These are phyloP conservation scores for Neocallimastix lanati DNA, from an alignment of 192 early-diverging fungal species.

Conservation along the genomic window DNA sequence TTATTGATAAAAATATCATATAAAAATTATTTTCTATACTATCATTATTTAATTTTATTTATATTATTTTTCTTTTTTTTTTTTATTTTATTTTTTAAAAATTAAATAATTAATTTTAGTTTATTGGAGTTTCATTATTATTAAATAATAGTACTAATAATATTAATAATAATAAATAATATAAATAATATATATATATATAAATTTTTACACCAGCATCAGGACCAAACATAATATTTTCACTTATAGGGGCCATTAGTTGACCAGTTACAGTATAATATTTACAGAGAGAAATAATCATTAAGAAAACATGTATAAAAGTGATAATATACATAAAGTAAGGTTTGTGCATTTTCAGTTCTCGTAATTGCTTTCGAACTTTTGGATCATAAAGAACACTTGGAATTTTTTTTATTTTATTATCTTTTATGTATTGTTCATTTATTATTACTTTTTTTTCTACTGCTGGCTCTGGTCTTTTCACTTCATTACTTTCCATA, in stretches of 20 bases:
- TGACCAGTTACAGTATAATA: not conserved
- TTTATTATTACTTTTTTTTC: not conserved
- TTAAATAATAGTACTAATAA: no score
- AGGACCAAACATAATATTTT: constrained; percentile 52
- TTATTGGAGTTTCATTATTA: no score
- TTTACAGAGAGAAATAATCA: constrained; percentile 2
- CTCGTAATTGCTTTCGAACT: constrained; percentile 15
- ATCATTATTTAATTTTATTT: no score
- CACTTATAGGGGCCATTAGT: not conserved
- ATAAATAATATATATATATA: no score
- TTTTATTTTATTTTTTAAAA: no score
- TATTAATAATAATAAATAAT: no score
- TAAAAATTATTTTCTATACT: no score
- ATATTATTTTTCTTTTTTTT: no score
- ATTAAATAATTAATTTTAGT: no score
- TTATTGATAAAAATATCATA: no score
- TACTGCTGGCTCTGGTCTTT: not conserved
- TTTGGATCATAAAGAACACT: constrained; percentile 19
- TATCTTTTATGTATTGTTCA: constrained; percentile 5
- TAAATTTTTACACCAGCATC: constrained; percentile 11
- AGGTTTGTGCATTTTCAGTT: constrained; percentile 19
- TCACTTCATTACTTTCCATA: not conserved
- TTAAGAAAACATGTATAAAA: constrained; percentile 11
- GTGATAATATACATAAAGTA: constrained; percentile 23
- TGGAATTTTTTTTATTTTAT: constrained; percentile 3